phyloP scores from a whole-genome alignment of 768 basidiomycete species.

The Suillus cothurnatus region DNA sequence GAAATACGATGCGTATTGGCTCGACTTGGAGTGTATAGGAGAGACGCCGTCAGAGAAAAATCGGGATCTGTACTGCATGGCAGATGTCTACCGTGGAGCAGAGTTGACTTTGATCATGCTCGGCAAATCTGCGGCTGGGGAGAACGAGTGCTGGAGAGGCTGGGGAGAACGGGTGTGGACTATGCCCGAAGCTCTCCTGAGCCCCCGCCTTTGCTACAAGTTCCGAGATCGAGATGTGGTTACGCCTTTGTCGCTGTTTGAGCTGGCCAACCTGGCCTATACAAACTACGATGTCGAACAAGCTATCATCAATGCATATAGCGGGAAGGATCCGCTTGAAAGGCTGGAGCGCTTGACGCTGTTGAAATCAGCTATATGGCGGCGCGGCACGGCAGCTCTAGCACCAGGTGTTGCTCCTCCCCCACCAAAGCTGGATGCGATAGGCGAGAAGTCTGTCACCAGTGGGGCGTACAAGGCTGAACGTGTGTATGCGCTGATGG shows the following conservation, averaged over 20 bases:
- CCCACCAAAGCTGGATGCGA: not conserved
- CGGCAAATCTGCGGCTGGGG: conserved; percentile 5
- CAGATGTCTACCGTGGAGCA: conserved; percentile 20
- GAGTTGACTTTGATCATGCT: conserved; percentile 17
- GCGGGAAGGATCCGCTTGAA: conserved; percentile 13
- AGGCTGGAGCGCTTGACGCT: conserved; percentile 19
- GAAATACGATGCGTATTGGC: conserved; percentile 19
- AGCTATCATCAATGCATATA: conserved; percentile 17
- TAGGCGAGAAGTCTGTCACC: not conserved
- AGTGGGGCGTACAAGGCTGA: conserved; percentile 19
- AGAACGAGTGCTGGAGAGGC: conserved; percentile 16
- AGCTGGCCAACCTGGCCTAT: conserved; percentile 22
- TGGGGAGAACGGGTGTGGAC: conserved; percentile 22
- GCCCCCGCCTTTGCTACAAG: conserved; percentile 10
- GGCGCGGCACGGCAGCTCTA: conserved; percentile 18
- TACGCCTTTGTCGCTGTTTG: not conserved
- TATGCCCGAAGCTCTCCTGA: conserved; percentile 10
- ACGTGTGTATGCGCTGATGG: conserved; percentile 24
- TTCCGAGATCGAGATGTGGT: conserved; percentile 9
- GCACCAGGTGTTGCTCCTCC: not conserved
- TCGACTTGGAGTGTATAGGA: conserved; percentile 22
- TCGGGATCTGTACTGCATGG: conserved; percentile 21
- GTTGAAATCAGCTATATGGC: conserved; percentile 23
- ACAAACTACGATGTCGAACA: conserved; percentile 12
- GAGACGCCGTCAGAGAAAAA: conserved; percentile 19